Evolutionary conservation across 352 stramenopile species (phyloP), one percentile per base, ranked within the genome.

Genomic region (Globisporangium emineosum): DNA sequence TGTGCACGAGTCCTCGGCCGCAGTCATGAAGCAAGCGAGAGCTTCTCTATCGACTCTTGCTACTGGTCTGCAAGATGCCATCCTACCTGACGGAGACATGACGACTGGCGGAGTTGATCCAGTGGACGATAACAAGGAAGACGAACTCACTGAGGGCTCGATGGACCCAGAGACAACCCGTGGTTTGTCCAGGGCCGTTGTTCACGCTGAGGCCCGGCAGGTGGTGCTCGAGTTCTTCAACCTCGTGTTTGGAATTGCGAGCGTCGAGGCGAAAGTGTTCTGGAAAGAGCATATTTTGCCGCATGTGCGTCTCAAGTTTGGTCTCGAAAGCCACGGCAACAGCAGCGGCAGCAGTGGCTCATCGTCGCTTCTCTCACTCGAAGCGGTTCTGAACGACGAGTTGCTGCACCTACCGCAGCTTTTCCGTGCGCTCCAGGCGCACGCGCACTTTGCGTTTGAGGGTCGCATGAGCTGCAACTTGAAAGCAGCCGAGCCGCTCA

Each of bases 211-310:
- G 42, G 62, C 66, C 9, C 61, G 61, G 1, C 53, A 68, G 21
- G 64, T 81, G 19, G 42, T 60, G 2, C 25, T 84, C 3, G 75
- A 80, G 19, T 85, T 91, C 56, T 78, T 89, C 43, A 93, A 90
- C 50, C 62, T 91, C 27, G 60, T 84, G 13, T 62, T 91, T 9
- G 77, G 75, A 0, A 60, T 54, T 3, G 68, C 58, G 0, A 70
- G 64, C 29, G 12, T 27, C 12, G 77, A 85, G 30, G 63, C 71
- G 7, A 80, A 62, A 59, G 0, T 23, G 0, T 86, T 89, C 49
- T 90, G 79, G 77, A 57, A 75, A 17, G 72, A 83, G n/a, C 73
- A 70, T 10, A 71, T 93, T 35, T 19, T 90, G 2, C 78, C 83
- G 0, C 78, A 74, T 8, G 21, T 84, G 2, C 54, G 64, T 2